Conservation (phyloP, 2,329 filamentous ascomycete species). For the Ceratocystis cacaofunesta region DNA sequence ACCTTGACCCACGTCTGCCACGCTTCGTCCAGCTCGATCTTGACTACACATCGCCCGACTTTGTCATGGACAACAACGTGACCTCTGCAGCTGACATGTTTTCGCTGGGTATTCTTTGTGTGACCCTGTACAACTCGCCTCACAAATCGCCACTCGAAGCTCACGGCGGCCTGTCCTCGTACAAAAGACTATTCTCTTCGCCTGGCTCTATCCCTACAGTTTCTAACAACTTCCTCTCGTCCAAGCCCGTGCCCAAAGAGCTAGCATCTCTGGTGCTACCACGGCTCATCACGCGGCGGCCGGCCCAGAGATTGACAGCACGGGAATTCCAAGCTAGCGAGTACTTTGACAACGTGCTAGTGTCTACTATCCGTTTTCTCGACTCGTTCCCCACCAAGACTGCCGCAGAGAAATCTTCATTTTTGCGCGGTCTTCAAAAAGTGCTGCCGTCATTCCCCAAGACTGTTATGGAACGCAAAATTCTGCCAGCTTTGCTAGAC, state of each 20-base stretch:
- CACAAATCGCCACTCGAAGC: conserved; percentile 75
- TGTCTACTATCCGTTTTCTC: conserved; percentile 90
- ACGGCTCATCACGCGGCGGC: conserved; percentile 69
- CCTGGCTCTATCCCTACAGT: conserved; percentile 64
- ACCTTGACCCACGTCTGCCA: conserved; percentile 73
- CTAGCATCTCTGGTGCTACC: conserved; percentile 64
- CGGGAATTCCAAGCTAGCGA: conserved; percentile 87
- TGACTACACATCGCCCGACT: conserved; percentile 89
- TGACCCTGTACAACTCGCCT: conserved; percentile 88
- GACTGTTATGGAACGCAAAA: conserved; percentile 86
- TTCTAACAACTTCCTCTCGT: conserved; percentile 72
- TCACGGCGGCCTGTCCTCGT: conserved; percentile 65
- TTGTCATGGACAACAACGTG: conserved; percentile 79
- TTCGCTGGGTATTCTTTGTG: conserved; percentile 73
- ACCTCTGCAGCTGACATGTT: conserved; percentile 82
- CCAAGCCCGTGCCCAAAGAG: conserved; percentile 64
- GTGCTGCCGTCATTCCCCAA: conserved; percentile 86
- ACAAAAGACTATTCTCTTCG: conserved; percentile 69
- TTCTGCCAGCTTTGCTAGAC: conserved; percentile 75
- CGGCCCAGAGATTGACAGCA: conserved; percentile 74
- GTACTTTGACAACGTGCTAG: conserved; percentile 93
- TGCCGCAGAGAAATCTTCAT: conserved; percentile 75
- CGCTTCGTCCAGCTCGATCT: conserved; percentile 73
- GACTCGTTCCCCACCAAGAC: conserved; percentile 87
- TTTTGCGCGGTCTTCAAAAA: conserved; percentile 74